Percentiles rank a stretch among this genome's conserved stretches.
phyloP scores from a whole-genome alignment of 1,284 basidiomycete species.

The Coniophora puteana region DNA sequence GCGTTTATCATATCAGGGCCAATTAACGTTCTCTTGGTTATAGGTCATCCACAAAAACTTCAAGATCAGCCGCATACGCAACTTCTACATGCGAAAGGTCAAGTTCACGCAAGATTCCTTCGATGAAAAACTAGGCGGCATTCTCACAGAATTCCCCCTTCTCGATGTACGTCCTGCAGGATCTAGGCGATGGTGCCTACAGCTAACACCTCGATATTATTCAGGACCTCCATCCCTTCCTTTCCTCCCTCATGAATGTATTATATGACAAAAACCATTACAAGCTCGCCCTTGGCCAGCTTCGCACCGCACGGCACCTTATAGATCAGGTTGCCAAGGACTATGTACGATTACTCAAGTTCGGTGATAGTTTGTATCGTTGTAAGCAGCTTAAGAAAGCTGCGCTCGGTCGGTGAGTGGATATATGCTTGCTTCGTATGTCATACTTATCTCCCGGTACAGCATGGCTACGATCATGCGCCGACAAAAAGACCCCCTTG shows the following conservation, averaged over 20 bases:
- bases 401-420: conserved; percentile 82
- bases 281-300: conserved; percentile 93
- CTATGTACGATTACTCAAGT: conserved; percentile 92
- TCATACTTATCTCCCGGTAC: conserved; percentile 5
- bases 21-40: background rate
- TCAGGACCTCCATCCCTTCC: conserved; percentile 93
- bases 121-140: conserved; percentile 93
- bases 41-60: conserved; percentile 98
- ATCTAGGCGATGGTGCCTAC: conserved; percentile 2
- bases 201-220: conserved; percentile 8
- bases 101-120: conserved; percentile 99
- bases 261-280: conserved; percentile 99
- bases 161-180: conserved; percentile 69
- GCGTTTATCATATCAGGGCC: background rate
- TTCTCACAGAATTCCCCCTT: conserved; percentile 94
- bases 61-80: conserved; percentile 94
- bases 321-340: conserved; percentile 96
- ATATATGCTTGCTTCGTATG: background rate
- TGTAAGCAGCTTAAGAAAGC: conserved; percentile 97
- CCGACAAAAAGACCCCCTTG: conserved; percentile 93
- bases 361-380: conserved; percentile 92
- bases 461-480: conserved; percentile 98
- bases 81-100: conserved; percentile 99
- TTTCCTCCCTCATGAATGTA: conserved; percentile 92
- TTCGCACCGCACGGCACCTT: conserved; percentile 89